Evolutionary conservation across 495 filamentous ascomycete genomes (phyloP).

Genomic region (Talaromyces wortmannii): DNA sequence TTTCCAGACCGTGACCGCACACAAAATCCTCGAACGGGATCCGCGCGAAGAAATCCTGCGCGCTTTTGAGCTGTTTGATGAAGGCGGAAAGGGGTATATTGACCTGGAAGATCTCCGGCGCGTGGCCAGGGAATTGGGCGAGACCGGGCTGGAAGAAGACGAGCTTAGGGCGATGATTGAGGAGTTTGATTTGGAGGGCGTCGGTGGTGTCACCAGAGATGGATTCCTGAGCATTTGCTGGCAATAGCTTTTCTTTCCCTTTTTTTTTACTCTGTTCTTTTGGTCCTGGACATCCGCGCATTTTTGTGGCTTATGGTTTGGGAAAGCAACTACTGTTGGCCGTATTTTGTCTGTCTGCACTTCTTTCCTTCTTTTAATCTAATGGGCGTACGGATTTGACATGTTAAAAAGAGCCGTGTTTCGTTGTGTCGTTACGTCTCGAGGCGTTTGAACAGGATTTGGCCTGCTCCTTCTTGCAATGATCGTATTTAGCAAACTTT

Average conservation of each 20-base stretch:
- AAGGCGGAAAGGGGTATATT: conserved; percentile 74
- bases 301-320: conserved; percentile 8
- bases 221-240: conserved; percentile 83
- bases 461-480: no score
- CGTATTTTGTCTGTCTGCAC: not conserved
- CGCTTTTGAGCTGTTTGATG: conserved; percentile 87
- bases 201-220: conserved; percentile 80
- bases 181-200: conserved; percentile 94
- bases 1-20: conserved; percentile 74
- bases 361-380: not conserved
- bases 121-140: conserved; percentile 86
- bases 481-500: no score
- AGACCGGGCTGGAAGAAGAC: conserved; percentile 82
- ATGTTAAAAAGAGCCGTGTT: no score
- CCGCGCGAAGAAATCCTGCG: conserved; percentile 86
- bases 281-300: not conserved
- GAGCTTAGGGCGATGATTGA: conserved; percentile 95
- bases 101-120: conserved; percentile 76
- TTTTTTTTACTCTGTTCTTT: conserved; percentile 7
- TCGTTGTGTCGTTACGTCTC: not conserved
- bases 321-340: conserved; percentile 4
- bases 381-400: no score
- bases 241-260: conserved; percentile 26
- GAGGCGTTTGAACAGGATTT: not conserved
- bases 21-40: conserved; percentile 72